Base-by-base conservation (phyloP, 1,284 basidiomycete genomes). In the Xerocomus subilludens region DNA sequence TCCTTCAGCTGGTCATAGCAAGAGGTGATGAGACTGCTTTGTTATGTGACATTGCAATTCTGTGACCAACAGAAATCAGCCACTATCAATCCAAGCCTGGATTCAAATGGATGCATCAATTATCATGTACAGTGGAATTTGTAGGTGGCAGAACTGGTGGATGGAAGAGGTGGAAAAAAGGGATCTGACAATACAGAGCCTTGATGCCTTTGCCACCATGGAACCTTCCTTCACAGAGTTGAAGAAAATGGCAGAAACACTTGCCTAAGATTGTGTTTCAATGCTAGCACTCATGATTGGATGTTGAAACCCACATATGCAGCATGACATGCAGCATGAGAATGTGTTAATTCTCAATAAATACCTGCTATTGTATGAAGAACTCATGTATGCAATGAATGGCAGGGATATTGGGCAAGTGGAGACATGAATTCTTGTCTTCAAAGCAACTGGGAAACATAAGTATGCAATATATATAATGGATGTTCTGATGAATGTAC, bases 391-490 rank as follows among this genome's bases (percentile, higher is more conserved):
- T 16, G 64, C 51, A 6, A 66, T 66, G 64, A 66, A 66, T 14
- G 13, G 35, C 13, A 7, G 51, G 18, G 64, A 66, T 32, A 66
- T 66, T 25, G 36, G 51, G 27, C 33, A 23, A 10, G 18, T 38
- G 6, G 64, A 65, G 49, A 65, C 7, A 16, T 65, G 64, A 51
- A 65, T 55, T n/a, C 49, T 65, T 5, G 27, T 65, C 49, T 65
- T 65, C 35, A 65, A 55, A 16, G 64, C 35, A 38, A 65, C 49
- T n/a, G 35, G 35, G n/a, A 65, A 65, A 23, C 64, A 65, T 38
- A 65, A 65, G 51, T 65, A 65, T 65, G 64, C 64, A 38, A 38
- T 18, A 16, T 27, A 53, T 53, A 66, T 66, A 49, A 65, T 11
- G 20, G 64, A 65, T 6, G 55, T 66, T 42, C 30, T 66, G 27